Evolutionary conservation across 352 stramenopile species (phyloP).

Genomic region (Phytophthora citricola): DNA sequence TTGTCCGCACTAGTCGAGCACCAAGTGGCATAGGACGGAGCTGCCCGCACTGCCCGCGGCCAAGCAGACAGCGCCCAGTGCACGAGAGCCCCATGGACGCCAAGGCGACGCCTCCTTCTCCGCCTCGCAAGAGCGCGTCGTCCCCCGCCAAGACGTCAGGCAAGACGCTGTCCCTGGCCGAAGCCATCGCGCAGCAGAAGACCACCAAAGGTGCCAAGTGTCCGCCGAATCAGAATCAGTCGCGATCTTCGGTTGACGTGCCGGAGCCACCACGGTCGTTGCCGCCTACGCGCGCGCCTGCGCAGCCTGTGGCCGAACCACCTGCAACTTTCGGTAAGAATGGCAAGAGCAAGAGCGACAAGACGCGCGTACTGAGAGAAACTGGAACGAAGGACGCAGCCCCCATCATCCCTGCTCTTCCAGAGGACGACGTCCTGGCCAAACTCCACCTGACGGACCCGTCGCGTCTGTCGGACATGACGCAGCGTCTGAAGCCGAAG

Average conservation of each 20-base stretch:
- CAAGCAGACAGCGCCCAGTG: not conserved
- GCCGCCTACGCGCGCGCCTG: constrained; percentile 7
- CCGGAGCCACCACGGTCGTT: constrained; percentile 11
- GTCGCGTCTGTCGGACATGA: constrained; percentile 31
- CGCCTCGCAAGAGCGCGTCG: constrained; percentile 28
- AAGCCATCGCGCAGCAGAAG: constrained; percentile 28
- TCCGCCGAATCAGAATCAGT: constrained; percentile 7
- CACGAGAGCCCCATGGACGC: constrained; percentile 3
- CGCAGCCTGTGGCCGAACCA: constrained; percentile 12
- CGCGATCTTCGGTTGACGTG: not conserved
- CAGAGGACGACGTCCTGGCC: constrained; percentile 24
- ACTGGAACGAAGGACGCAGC: constrained; percentile 23
- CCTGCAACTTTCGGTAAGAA: constrained; percentile 6
- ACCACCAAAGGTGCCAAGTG: constrained; percentile 4
- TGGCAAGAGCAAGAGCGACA: constrained; percentile 17
- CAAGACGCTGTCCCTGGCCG: constrained; percentile 31
- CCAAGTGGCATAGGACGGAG: not conserved
- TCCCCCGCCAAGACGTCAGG: constrained; percentile 16
- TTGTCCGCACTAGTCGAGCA: constrained; percentile 9
- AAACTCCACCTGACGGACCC: constrained; percentile 30
- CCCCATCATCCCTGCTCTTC: constrained; percentile 21
- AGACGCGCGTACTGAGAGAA: constrained; percentile 2
- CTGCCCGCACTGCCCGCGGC: not conserved
- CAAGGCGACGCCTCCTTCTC: constrained; percentile 11
- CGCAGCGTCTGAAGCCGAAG: constrained; percentile 56